These are phyloP conservation scores for Abelmoschus esculentus DNA, from an alignment of 345 rosid genomes.

Conservation along the genomic window DNA sequence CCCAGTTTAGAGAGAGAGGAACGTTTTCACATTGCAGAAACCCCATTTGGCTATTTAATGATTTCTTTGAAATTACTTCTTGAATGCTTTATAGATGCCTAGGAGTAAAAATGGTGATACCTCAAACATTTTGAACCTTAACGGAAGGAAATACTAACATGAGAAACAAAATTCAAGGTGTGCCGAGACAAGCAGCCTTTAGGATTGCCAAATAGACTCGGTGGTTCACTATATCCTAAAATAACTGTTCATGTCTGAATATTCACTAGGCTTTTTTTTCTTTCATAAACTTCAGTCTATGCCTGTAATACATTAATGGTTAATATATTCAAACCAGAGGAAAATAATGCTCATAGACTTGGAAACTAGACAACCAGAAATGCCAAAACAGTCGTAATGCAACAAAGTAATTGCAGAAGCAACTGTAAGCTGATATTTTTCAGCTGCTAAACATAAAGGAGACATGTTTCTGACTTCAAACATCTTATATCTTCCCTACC, in stretches of 20 bases:
- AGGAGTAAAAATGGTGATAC: neutral
- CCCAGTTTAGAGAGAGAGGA: neutral
- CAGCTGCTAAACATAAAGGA: neutral
- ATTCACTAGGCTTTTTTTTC: neutral
- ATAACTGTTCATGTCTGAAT: neutral
- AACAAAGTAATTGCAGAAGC: neutral
- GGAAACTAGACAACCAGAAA: neutral
- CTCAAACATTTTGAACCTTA: neutral
- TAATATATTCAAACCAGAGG: neutral
- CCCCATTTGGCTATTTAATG: neutral
- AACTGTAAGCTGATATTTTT: neutral
- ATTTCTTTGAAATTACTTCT: neutral
- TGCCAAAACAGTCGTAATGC: neutral
- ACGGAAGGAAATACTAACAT: neutral
- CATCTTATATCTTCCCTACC: slow-evolving; percentile 30
- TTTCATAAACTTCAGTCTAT: neutral
- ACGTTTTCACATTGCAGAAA: neutral
- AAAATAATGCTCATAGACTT: neutral
- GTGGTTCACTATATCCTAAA: neutral
- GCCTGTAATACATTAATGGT: neutral
- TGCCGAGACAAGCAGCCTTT: neutral
- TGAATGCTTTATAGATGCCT: slow-evolving; percentile 1
- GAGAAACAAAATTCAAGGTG: neutral
- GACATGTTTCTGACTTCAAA: neutral
- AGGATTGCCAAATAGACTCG: neutral